Evolutionary conservation across 2,329 filamentous ascomycete species (phyloP).

Genomic region (Pseudocercospora musae): DNA sequence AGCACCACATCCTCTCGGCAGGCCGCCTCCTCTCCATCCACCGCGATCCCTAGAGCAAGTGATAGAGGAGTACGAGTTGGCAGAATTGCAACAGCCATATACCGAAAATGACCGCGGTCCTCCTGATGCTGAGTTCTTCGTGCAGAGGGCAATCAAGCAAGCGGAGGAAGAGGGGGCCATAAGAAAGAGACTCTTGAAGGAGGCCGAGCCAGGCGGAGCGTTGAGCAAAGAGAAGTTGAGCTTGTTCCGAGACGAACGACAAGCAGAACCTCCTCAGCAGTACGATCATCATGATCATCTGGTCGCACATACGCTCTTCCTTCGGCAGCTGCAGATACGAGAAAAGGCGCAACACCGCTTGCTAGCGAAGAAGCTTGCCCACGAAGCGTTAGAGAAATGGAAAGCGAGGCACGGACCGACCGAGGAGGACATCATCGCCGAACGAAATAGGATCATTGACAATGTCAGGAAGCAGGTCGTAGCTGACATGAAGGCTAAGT

Average conservation of each 20-base stretch:
- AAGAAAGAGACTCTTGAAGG: conserved; percentile 60
- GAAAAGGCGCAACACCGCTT: conserved; percentile 76
- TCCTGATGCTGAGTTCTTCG: conserved; percentile 28
- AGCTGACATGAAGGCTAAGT: conserved; percentile 60
- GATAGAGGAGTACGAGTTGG: conserved; percentile 33
- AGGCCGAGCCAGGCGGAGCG: conserved; percentile 70
- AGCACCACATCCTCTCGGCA: conserved; percentile 34
- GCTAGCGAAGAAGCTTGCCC: conserved; percentile 75
- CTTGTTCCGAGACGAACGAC: conserved; percentile 40
- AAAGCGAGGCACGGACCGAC: conserved; percentile 69
- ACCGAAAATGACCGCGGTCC: conserved; percentile 32
- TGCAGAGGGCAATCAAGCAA: conserved; percentile 21
- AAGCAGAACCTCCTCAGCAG: conserved; percentile 70
- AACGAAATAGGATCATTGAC: conserved; percentile 65
- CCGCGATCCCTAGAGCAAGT: conserved; percentile 33
- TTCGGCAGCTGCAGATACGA: conserved; percentile 72
- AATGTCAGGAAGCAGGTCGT: conserved; percentile 70
- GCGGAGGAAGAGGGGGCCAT: conserved; percentile 30
- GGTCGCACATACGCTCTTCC: conserved; percentile 72
- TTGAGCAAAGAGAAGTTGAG: conserved; percentile 63
- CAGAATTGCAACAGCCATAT: conserved; percentile 35
- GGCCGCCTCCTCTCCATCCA: conserved; percentile 27
- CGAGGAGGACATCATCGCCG: conserved; percentile 75
- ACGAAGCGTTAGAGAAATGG: conserved; percentile 75
- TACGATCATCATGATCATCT: conserved; percentile 89